These are phyloP conservation scores for Mortierella hygrophila DNA, from an alignment of 192 early-diverging fungal species.

Conservation along the genomic window DNA sequence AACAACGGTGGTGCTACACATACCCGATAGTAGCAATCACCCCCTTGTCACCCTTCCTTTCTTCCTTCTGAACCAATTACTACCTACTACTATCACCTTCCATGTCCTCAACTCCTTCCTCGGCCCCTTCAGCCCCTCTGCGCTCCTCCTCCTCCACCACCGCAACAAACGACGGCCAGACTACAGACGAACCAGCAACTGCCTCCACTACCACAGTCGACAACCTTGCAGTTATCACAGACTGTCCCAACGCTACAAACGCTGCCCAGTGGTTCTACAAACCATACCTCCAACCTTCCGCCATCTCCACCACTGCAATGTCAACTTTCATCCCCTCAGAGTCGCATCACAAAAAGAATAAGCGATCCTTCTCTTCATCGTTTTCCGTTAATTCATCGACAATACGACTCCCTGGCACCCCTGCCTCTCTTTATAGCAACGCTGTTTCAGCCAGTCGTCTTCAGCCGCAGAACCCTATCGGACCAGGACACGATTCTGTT, in stretches of 20 bases:
- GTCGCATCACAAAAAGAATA: neutral
- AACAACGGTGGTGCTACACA: too few relatives aligned
- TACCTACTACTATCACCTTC: too few relatives aligned
- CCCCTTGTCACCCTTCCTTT: too few relatives aligned
- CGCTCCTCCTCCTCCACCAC: neutral
- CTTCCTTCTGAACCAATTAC: too few relatives aligned
- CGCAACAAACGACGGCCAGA: neutral
- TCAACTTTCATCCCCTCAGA: slow-evolving; percentile 30
- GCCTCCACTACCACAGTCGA: neutral
- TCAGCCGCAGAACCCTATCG: neutral
- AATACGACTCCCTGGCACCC: neutral
- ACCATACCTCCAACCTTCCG: slow-evolving; percentile 40
- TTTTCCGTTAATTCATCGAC: neutral
- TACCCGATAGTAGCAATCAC: too few relatives aligned
- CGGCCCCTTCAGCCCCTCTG: too few relatives aligned
- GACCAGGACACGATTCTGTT: neutral
- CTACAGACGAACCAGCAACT: neutral
- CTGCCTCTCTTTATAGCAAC: neutral
- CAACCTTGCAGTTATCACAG: slow-evolving; percentile 19
- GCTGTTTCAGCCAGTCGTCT: neutral
- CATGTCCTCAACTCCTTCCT: too few relatives aligned
- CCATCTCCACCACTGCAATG: slow-evolving; percentile 46
- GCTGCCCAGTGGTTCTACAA: slow-evolving; percentile 50
- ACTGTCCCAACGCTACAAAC: slow-evolving; percentile 22
- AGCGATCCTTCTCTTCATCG: neutral